Conservation (phyloP, 768 basidiomycete species). For the Tricholoma furcatifolium region DNA sequence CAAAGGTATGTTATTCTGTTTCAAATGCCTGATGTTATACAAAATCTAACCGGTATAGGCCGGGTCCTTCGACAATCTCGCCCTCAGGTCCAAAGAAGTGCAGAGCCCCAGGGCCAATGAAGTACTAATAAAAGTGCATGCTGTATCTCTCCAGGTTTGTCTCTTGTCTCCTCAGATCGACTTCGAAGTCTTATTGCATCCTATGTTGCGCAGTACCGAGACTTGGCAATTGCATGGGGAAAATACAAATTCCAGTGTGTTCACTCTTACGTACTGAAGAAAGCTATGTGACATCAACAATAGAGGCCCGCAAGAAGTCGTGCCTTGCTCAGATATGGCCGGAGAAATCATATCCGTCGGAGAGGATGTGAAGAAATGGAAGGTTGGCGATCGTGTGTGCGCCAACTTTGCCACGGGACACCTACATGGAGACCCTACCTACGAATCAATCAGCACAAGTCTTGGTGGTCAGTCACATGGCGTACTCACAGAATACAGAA, state of each 20-base stretch:
- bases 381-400: conserved; percentile 54
- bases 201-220: conserved; percentile 39
- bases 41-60: background rate
- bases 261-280: background rate
- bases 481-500: conserved; percentile 52
- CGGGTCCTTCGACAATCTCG: conserved; percentile 24
- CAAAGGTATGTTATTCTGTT: background rate
- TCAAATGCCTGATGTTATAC: background rate
- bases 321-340: conserved; percentile 51
- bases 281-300: background rate
- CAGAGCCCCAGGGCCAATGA: conserved; percentile 40
- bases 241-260: conserved; percentile 34
- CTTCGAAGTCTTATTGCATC: background rate
- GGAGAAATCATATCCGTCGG: conserved; percentile 54
- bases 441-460: conserved; percentile 30
- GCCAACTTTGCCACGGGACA: conserved; percentile 52
- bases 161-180: background rate
- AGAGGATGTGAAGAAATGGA: conserved; percentile 45
- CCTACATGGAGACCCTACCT: conserved; percentile 40
- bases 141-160: conserved; percentile 52
- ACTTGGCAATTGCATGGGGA: conserved; percentile 41
- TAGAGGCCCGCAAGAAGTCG: conserved; percentile 22
- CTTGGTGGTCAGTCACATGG: conserved; percentile 52
- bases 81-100: conserved; percentile 21
- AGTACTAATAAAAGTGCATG: conserved; percentile 55